Conservation (phyloP, 768 basidiomycete species). For the Myochromella boudieri region DNA sequence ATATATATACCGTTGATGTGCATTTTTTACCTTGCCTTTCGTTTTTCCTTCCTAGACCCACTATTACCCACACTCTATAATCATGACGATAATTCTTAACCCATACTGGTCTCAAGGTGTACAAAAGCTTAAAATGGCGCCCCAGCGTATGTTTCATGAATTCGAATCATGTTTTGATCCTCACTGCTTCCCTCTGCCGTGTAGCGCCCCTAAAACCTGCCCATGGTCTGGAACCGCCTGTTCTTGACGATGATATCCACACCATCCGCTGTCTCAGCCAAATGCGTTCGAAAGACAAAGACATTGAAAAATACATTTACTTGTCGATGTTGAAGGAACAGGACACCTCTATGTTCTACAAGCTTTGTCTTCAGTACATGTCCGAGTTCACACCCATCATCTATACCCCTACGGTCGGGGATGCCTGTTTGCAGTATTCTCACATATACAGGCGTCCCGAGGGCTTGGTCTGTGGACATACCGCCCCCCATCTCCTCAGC, state of each 20-base stretch:
- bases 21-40: background rate
- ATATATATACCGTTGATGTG: slow-evolving; percentile 11
- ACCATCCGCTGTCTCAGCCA: slow-evolving; percentile 62
- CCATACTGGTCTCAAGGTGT: slow-evolving; percentile 72
- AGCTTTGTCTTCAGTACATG: slow-evolving; percentile 70
- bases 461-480: slow-evolving; percentile 61
- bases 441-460: slow-evolving; percentile 76
- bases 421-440: slow-evolving; percentile 84
- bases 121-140: slow-evolving; percentile 65
- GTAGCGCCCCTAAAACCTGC: slow-evolving; percentile 31
- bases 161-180: slow-evolving; percentile 16
- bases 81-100: slow-evolving; percentile 64
- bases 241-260: slow-evolving; percentile 53
- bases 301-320: slow-evolving; percentile 85
- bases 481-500: slow-evolving; percentile 6
- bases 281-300: slow-evolving; percentile 70
- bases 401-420: slow-evolving; percentile 91
- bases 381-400: slow-evolving; percentile 75
- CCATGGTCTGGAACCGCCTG: slow-evolving; percentile 63
- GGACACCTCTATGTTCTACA: slow-evolving; percentile 77
- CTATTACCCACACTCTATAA: slow-evolving; percentile 7
- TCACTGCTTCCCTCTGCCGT: slow-evolving; percentile 5
- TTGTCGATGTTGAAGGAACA: slow-evolving; percentile 72
- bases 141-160: slow-evolving; percentile 47
- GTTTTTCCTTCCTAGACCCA: background rate